Evolutionary conservation across 1,284 basidiomycete species (phyloP), one percentile per base, ranked within the genome.

Genomic region (Sanghuangporus weigelae): DNA sequence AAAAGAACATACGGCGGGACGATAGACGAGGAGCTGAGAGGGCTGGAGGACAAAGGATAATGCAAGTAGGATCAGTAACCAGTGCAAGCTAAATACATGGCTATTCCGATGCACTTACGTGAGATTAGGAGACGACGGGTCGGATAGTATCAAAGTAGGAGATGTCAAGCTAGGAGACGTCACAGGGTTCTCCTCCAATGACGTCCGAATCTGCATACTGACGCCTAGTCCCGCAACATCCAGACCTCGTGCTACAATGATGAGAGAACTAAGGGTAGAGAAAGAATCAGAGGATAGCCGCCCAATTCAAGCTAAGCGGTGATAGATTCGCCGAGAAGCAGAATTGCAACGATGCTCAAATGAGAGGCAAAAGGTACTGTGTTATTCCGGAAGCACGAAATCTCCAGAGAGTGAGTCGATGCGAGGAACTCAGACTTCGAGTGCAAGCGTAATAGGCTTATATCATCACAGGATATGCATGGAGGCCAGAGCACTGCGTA

Each of bases 71-170:
- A 40, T 60, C 40, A 60, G 36, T 7, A 19, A 26, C 6, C 42
- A 11, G 11, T 35, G 23, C 10, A 60, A 42, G 49, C 40, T 60
- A 60, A 60, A 60, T 60, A 31, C 26, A 31, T 31, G 53, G 58
- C 5, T 16, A 23, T 51, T 51, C 19, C 19, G 36, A 48, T 26
- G 16, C 31, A 51, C 49, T 60, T 60, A 60, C 58, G 57, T 59
- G 57, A 60, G 23, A 39, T 12, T 59, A 40, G 58, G 58, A 40
- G 26, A 31, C 26, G 3, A 3, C 26, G 26, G 26, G 26, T 31
- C 26, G 26, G 26, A 31, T 4, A 0, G 26, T 31, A 31, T 31
- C 26, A 31, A 3, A 31, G 26, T 31, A 31, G 26, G 26, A 31
- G 26, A 31, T 5, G 26, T 31, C 26, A 31, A 31, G 3, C 1